Evolutionary conservation across 768 basidiomycete species (phyloP), one percentile per base, ranked within the genome.

Genomic region (Glaciozyma antarctica): DNA sequence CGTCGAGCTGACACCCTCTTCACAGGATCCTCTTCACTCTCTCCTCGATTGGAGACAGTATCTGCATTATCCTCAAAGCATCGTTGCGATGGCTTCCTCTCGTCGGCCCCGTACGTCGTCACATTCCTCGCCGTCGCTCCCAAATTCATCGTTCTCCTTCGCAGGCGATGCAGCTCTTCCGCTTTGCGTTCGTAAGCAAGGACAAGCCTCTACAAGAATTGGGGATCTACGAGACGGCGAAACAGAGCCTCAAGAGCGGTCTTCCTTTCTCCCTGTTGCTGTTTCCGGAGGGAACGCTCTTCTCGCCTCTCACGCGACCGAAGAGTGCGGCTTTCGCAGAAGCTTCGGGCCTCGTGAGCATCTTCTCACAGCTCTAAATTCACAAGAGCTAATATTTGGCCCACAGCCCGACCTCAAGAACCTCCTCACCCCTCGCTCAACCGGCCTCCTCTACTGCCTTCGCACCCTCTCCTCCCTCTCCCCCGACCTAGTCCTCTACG

Each of bases 241-340:
- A 41, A 10, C 13, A 43, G 9, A 38, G 8, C 8, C n/a, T 41
- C n/a, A 8, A 41, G 38, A 21, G 30, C 6, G 21, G 32, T 3
- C 28, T 30, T 3, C 87, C 90, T 0, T 79, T 97, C 52, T 85
- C 86, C 67, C 84, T 94, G 72, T 79, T 97, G 62, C 81, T 97
- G 56, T 98, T 93, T 75, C 95, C 95, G 0, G 95, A 99, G 76
- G 95, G 95, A 43, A 97, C 94, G 7, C 85, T 98, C 34, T 86
- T 93, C 19, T 91, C 89, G 76, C 81, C 83, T 67, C 80, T 91
- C 67, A 98, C 93, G 7, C 78, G 89, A 55, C 90, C 89, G 0
- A 80, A 87, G 69, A 92, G 88, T 76, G 84, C 83, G 77, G 86
- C 86, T 73, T 98, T 85, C 74, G 91, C 93, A 8, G 85, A 91